Percentiles rank a stretch among this genome's conserved stretches.
phyloP scores from a whole-genome alignment of 371 early-diverging fungal species.

The Thermomucor indicae-seudaticae region DNA sequence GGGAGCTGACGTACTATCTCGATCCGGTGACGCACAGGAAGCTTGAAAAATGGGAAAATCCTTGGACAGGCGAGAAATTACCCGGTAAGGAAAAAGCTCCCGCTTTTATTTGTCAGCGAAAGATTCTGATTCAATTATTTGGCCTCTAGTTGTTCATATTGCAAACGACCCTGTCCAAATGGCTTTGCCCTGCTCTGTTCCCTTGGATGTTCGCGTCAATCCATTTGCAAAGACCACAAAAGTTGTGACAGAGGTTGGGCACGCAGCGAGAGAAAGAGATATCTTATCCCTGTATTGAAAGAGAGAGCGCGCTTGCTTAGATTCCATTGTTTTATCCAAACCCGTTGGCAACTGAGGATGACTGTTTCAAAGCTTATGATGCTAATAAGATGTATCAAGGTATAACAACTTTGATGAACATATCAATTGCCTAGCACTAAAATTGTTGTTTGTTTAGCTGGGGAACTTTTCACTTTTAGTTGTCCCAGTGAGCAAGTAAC shows the following conservation, averaged over 20 bases:
- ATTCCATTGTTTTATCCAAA: slow-evolving; percentile 35
- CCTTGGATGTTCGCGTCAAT: slow-evolving; percentile 17
- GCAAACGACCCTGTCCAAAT: slow-evolving; percentile 42
- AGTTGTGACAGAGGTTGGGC: slow-evolving; percentile 20
- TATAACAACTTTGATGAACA: not conserved
- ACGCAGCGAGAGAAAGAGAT: not conserved
- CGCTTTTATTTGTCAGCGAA: not conserved
- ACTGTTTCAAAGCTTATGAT: slow-evolving; percentile 23
- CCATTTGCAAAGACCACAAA: slow-evolving; percentile 10
- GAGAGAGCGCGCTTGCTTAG: not conserved
- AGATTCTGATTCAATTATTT: not conserved
- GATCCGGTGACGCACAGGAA: slow-evolving; percentile 27
- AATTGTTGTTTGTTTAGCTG: too few relatives aligned
- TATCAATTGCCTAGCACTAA: too few relatives aligned
- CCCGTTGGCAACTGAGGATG: slow-evolving; percentile 23
- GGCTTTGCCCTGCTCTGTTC: slow-evolving; percentile 23
- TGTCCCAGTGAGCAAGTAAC: slow-evolving; percentile 18
- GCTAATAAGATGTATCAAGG: slow-evolving; percentile 30
- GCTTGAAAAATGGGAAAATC: slow-evolving; percentile 26
- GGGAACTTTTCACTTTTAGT: slow-evolving; percentile 33
- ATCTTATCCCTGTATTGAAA: not conserved
- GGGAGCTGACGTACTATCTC: slow-evolving; percentile 32
- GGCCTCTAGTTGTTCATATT: slow-evolving; percentile 26
- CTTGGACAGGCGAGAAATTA: slow-evolving; percentile 32
- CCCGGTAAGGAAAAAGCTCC: slow-evolving; percentile 13